phyloP scores from a whole-genome alignment of 2,329 filamentous ascomycete genomes.

The Pseudocercospora fuligena region DNA sequence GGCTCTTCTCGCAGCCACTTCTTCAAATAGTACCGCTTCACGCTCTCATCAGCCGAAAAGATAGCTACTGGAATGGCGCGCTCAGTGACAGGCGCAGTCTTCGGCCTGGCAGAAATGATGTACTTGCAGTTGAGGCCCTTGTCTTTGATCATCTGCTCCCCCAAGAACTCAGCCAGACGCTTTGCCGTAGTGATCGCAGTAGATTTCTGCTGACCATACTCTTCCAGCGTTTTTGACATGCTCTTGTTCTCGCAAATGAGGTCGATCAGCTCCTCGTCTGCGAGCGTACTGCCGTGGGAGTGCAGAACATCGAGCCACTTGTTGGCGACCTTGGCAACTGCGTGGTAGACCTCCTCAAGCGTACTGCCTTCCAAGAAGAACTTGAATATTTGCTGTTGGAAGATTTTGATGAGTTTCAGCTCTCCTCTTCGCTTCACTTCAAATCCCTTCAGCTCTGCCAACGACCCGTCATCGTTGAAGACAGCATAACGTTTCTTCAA shows the following conservation, averaged over 20 bases:
- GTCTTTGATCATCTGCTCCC: conserved; percentile 99
- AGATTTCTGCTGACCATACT: conserved; percentile 94
- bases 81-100: conserved; percentile 90
- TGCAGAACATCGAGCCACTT: conserved; percentile 95
- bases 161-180: conserved; percentile 91
- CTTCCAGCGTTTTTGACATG: conserved; percentile 95
- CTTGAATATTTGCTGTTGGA: conserved; percentile 98
- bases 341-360: conserved; percentile 83
- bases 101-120: conserved; percentile 88
- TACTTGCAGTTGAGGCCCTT: conserved; percentile 99
- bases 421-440: conserved; percentile 97
- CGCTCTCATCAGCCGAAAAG: conserved; percentile 87
- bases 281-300: conserved; percentile 83
- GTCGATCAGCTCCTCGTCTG: conserved; percentile 96
- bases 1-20: conserved; percentile 98
- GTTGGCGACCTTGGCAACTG: conserved; percentile 94
- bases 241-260: conserved; percentile 99
- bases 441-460: conserved; percentile 96
- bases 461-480: conserved; percentile 95
- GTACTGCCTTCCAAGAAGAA: conserved; percentile 95
- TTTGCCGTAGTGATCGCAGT: conserved; percentile 99
- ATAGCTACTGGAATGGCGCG: conserved; percentile 94
- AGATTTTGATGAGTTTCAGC: conserved; percentile 99
- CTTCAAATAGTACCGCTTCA: conserved; percentile 86
- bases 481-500: conserved; percentile 99